Percentiles rank a stretch among this genome's conserved stretches.
These are phyloP conservation scores for Alliaria petiolata DNA, from an alignment of 345 rosid species.

Conservation along the genomic window DNA sequence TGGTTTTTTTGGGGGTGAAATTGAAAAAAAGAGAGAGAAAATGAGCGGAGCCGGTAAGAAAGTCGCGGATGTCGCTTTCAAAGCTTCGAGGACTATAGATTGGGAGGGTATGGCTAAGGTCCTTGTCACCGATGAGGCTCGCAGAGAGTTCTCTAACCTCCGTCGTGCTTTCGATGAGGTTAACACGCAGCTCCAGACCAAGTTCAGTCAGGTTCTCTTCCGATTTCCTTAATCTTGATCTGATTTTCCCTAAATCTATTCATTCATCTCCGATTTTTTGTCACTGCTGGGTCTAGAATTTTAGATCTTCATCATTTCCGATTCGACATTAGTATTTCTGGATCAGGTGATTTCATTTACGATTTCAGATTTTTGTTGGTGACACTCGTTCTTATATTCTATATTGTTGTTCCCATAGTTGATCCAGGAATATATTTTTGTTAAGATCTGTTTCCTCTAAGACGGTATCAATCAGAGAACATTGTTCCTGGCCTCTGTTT, in stretches of 20 bases:
- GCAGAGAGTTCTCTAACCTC: slow-evolving; percentile 85
- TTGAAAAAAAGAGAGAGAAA: slow-evolving; percentile 31
- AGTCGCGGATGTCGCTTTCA: slow-evolving; percentile 75
- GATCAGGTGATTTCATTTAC: slow-evolving; percentile 3
- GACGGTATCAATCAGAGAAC: background rate
- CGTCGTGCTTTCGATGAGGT: slow-evolving; percentile 97
- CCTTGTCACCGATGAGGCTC: slow-evolving; percentile 88
- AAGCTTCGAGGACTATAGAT: slow-evolving; percentile 78
- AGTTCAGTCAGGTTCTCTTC: slow-evolving; percentile 73
- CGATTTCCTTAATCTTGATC: background rate
- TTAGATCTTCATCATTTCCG: slow-evolving; percentile 24
- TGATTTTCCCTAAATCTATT: background rate
- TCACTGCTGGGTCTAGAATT: background rate
- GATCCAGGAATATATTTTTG: background rate
- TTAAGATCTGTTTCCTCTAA: slow-evolving; percentile 9
- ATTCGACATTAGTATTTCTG: slow-evolving; percentile 5
- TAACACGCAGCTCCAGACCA: slow-evolving; percentile 80
- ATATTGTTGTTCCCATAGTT: background rate
- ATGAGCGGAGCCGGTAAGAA: slow-evolving; percentile 96
- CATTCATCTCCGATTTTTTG: background rate
- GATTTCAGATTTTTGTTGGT: slow-evolving; percentile 9
- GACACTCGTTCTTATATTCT: background rate
- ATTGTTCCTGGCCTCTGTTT: background rate
- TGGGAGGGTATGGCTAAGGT: slow-evolving; percentile 98
- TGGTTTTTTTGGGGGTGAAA: slow-evolving; percentile 11